Evolutionary conservation across 768 basidiomycete genomes (phyloP), one percentile per base, ranked within the genome.

Genomic region (Tephrocybe sp.): DNA sequence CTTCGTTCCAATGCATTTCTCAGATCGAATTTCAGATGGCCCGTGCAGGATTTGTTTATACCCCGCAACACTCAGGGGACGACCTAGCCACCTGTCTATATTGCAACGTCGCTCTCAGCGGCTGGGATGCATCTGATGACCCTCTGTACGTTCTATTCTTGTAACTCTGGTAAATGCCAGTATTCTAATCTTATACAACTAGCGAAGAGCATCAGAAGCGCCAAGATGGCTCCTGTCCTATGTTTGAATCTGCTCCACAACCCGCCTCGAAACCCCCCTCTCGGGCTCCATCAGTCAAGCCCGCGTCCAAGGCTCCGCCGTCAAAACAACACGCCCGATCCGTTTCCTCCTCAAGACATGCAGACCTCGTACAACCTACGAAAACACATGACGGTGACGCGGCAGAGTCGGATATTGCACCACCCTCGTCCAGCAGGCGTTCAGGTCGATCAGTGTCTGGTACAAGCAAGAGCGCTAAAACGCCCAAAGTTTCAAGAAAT

Each of bases 41-140:
- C 0, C 82, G 80, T 56, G 92, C 93, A 2, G 95, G 95, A 7
- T 97, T 96, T 61, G 78, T 91, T 0, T 91, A 78, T 63, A 85
- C 84, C 0, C 89, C 92, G 1, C 79, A 84, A 48, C 67, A 73
- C 11, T 59, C 72, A 1, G 85, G 78, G 3, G 87, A 91, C 56
- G 95, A 98, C 65, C 81, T 84, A 1, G 92, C 83, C 0, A 84
- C 84, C 0, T 98, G 95, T 66, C 72, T 93, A 4, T 93, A 93
- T 61, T 98, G 95, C 63, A 75, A 84, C 36, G 73, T 86, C 27
- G 77, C 83, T 1, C 79, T 96, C 2, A 84, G 84, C 47, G 92
- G 89, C 1, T 98, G 95, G 95, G 90, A 93, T 35, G 71, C 76
- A 24, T 82, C 80, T 12, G 95, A 98, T 64, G 85, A 95, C 66